Evolutionary conservation across 106 monocot species (phyloP), one percentile per base, ranked within the genome.

Genomic region (Hemerocallis citrina): DNA sequence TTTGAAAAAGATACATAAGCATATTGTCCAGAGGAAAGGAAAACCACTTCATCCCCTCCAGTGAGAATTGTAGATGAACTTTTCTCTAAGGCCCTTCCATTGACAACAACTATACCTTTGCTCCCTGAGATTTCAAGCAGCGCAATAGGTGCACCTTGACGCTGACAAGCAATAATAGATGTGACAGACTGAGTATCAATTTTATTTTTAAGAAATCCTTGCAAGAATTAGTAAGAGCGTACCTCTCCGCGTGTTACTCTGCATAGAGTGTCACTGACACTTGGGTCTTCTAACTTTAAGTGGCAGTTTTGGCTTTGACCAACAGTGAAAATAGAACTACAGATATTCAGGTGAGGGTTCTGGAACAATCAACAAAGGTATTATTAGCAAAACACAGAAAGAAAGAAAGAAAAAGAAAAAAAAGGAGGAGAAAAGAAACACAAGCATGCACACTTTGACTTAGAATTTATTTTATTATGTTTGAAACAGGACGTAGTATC

Each of bases 11-110:
- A 87, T 92, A 87, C 92, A 71, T 92, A 92, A 61, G 92, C 71
- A 92, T 92, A 75, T 44, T 75, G 83, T 55, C 81, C 78, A 10
- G 78, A 72, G 12, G 84, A 64, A 55, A 60, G 64, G 66, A 92
- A 92, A 70, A 87, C 64, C 4, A 92, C 29, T 56, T 92, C 92
- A 78, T 92, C 92, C 12, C 92, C 92, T 66, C 72, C 80, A 34
- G 32, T 69, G 14, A 92, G 80, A 13, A 50, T 20, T 22, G 69
- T 25, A 17, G 73, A 65, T 45, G 77, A 49, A 52, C 75, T 84
- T 61, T 42, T 66, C 14, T 52, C 67, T 11, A 87, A 51, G n/a
- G 35, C 56, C 61, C 75, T 92, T 56, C 87, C 86, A 67, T 92
- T 92, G 24, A 92, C 75, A 71, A 81, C 65, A 2, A 87, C 86